phyloP scores from a whole-genome alignment of 2,329 filamentous ascomycete genomes.

The Ophiostoma piceae region DNA sequence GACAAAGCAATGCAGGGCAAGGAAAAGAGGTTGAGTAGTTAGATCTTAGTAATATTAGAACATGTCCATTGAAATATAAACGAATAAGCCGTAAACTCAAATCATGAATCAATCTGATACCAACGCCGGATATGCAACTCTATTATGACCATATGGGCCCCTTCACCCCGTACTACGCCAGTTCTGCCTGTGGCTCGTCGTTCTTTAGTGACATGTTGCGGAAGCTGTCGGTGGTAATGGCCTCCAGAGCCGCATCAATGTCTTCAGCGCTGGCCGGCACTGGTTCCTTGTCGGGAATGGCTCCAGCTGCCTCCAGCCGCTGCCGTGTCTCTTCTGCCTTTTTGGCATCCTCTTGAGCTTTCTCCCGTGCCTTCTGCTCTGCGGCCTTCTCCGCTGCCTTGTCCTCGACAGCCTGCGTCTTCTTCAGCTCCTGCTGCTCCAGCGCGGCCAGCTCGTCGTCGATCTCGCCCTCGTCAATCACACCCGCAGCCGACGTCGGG shows the following conservation, averaged over 20 bases:
- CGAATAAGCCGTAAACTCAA: background rate
- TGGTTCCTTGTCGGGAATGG: conserved; percentile 2
- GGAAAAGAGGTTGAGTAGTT: background rate
- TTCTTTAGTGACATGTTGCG: conserved; percentile 37
- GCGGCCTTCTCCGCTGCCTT: conserved; percentile 25
- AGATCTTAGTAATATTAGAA: background rate
- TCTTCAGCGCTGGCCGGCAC: conserved; percentile 8
- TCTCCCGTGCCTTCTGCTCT: background rate
- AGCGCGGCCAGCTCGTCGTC: conserved; percentile 81
- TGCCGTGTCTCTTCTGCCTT: conserved; percentile 41
- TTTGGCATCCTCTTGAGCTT: conserved; percentile 47
- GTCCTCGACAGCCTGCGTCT: conserved; percentile 43
- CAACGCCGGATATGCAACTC: conserved; percentile 1
- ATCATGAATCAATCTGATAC: background rate
- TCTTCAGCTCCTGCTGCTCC: conserved; percentile 50
- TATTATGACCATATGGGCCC: background rate
- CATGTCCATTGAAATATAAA: background rate
- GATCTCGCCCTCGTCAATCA: conserved; percentile 74
- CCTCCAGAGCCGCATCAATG: conserved; percentile 17
- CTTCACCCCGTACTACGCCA: background rate
- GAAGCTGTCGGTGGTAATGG: conserved; percentile 24
- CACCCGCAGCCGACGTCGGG: conserved; percentile 30
- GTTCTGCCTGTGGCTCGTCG: conserved; percentile 17
- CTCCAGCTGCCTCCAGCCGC: conserved; percentile 47
- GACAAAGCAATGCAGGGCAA: background rate